Conservation (phyloP, 441 rosid genomes). For the Eruca vesicaria region DNA sequence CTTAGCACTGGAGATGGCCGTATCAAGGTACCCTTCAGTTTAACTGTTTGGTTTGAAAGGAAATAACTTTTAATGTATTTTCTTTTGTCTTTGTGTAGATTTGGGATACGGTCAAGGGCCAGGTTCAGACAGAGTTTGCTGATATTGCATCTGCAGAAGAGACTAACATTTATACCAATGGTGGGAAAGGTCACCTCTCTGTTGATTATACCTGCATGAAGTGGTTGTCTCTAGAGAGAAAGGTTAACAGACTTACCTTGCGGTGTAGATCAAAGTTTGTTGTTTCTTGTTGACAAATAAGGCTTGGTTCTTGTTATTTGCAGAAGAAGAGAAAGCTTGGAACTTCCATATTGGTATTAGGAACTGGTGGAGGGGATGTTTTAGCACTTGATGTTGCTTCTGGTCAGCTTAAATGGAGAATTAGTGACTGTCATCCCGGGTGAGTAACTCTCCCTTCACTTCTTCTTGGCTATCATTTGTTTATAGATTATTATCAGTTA, state of each 20-base stretch:
- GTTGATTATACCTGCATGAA: conserved; percentile 88
- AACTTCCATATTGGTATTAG: conserved; percentile 65
- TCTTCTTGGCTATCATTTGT: background rate
- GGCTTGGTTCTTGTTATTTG: conserved; percentile 20
- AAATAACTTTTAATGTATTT: background rate
- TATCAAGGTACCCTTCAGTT: conserved; percentile 52
- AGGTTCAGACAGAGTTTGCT: conserved; percentile 77
- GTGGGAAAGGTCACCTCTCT: conserved; percentile 65
- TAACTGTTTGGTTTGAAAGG: background rate
- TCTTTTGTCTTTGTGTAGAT: conserved; percentile 43
- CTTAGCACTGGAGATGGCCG: conserved; percentile 81
- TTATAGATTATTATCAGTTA: no score
- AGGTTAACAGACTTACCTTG: conserved; percentile 36
- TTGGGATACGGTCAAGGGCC: conserved; percentile 81
- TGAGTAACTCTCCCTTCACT: conserved; percentile 35
- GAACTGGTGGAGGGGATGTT: conserved; percentile 95
- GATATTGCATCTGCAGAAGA: conserved; percentile 56
- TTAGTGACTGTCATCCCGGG: conserved; percentile 95
- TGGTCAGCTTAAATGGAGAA: conserved; percentile 86
- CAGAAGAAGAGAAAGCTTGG: conserved; percentile 89
- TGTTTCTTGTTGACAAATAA: background rate
- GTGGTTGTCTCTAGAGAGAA: conserved; percentile 67
- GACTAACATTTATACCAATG: conserved; percentile 39
- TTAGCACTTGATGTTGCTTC: conserved; percentile 87
- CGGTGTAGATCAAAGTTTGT: background rate